Evolutionary conservation across 139 green algal species (phyloP).

Genomic region (Penium margaritaceum): DNA sequence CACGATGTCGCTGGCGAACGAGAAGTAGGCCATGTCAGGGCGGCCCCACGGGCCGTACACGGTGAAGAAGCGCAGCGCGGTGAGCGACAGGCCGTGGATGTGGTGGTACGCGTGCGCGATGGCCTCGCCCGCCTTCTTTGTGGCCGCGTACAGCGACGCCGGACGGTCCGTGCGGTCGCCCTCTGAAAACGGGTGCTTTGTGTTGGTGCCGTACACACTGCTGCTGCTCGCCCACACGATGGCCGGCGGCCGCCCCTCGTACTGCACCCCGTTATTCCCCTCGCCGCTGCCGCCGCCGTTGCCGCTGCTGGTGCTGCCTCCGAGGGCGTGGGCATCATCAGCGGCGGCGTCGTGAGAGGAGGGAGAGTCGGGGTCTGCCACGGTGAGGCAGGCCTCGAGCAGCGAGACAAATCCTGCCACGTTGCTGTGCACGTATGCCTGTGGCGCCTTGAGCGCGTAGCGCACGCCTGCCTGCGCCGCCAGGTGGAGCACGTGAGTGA

Average conservation of each 20-base stretch:
- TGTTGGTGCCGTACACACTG: conserved; percentile 69
- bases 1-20: conserved; percentile 62
- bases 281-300: too few species aligned
- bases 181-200: conserved; percentile 61
- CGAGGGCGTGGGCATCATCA: too few species aligned
- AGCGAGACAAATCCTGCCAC: conserved; percentile 57
- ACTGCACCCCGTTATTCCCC: too few species aligned
- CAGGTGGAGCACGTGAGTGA: conserved; percentile 70
- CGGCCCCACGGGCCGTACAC: conserved; percentile 70
- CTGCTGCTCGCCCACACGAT: conserved; percentile 66
- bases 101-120: conserved; percentile 68
- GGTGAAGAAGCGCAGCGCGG: conserved; percentile 71
- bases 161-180: conserved; percentile 57
- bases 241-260: conserved; percentile 51
- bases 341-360: too few species aligned
- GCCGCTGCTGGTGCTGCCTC: too few species aligned
- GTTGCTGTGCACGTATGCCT: conserved; percentile 63
- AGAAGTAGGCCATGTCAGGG: conserved; percentile 74
- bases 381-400: too few species aligned
- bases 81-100: conserved; percentile 64
- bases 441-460: conserved; percentile 61
- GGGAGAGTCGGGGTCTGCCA: too few species aligned
- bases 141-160: conserved; percentile 69
- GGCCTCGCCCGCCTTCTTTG: conserved; percentile 61
- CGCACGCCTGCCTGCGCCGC: conserved; percentile 70